Percentiles rank a stretch among this genome's conserved stretches.
Conservation (phyloP, 75 land plant species). For the Pinus albicaulis region DNA sequence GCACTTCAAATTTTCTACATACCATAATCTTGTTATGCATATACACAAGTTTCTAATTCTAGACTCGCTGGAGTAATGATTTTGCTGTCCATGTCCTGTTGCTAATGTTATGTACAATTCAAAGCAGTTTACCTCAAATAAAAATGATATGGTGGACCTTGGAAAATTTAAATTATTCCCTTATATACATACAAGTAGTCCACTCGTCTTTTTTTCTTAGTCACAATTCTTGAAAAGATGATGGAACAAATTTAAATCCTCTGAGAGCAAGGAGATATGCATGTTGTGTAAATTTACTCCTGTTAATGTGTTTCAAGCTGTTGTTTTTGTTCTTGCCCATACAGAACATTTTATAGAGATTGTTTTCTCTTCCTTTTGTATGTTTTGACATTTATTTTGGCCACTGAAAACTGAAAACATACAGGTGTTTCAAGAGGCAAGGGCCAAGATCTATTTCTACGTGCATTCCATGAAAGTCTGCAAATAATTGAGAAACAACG, state of each 20-base stretch:
- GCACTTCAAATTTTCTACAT: too few relatives aligned
- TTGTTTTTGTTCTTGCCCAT: neutral
- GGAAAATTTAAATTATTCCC: too few relatives aligned
- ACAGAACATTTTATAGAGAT: neutral
- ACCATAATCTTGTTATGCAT: neutral
- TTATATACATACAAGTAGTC: too few relatives aligned
- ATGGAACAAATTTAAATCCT: neutral
- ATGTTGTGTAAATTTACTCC: neutral
- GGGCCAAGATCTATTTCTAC: slow-evolving; percentile 90
- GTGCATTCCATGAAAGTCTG: slow-evolving; percentile 58
- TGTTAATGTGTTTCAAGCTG: neutral
- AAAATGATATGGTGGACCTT: too few relatives aligned
- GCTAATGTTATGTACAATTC: neutral
- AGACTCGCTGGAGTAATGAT: neutral
- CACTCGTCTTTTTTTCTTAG: too few relatives aligned
- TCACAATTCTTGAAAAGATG: too few relatives aligned
- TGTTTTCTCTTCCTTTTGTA: neutral
- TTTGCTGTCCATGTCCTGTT: neutral
- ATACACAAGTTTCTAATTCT: neutral
- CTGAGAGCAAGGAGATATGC: neutral
- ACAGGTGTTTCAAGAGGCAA: slow-evolving; percentile 95
- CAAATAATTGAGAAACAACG: slow-evolving; percentile 47
- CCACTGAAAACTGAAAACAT: slow-evolving; percentile 1
- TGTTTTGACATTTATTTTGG: neutral
- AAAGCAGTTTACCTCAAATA: neutral